Base-by-base conservation (phyloP, 768 basidiomycete species). In the Termitomyces sp. region DNA sequence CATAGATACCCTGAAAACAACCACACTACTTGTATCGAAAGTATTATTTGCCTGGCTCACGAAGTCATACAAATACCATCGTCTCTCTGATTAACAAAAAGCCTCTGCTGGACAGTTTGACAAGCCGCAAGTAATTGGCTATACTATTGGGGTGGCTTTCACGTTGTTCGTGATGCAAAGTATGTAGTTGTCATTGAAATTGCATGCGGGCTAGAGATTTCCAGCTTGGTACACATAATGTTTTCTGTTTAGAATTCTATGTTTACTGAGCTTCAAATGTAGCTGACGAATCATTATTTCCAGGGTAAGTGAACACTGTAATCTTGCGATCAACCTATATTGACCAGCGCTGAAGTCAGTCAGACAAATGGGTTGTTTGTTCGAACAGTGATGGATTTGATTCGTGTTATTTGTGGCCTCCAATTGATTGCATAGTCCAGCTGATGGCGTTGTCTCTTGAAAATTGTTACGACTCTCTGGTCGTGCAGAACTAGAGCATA, bases 111-210 rank as follows among this genome's bases (percentile, higher is more conserved):
- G 69, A 4, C 70, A 68, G 7, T 51, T 78, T 9, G 20, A 63
- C 1, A 55, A 73, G 59, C 82, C 83, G 2, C 71, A 68, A 37
- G 76, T 77, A 4, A 73, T 85, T 17, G 83, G 83, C 0, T 81
- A 80, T 66, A 83, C 83, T 0, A 79, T 85, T 53, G 84, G 83
- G 2, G 65, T 84, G 5, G 83, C 78, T 4, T 70, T 83, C 43
- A 83, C 73, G 8, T 65, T 84, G 17, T 83, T 82, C 61, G 73
- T 68, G 2, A 85, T 84, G 83, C 82, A 83, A 71, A 79, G 81
- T 79, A 55, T 45, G 25, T 66, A 17, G 37, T 43, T 52, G 31
- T 59, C 53, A 37, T 17, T 42, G 36, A 7, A 47, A 31, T 38
- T 34, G 9, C 12, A 14, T 15, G 20, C n/a, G 57, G 20, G 31